phyloP scores from a whole-genome alignment of 78 protist species.

The Trichosphaerium sp. region DNA sequence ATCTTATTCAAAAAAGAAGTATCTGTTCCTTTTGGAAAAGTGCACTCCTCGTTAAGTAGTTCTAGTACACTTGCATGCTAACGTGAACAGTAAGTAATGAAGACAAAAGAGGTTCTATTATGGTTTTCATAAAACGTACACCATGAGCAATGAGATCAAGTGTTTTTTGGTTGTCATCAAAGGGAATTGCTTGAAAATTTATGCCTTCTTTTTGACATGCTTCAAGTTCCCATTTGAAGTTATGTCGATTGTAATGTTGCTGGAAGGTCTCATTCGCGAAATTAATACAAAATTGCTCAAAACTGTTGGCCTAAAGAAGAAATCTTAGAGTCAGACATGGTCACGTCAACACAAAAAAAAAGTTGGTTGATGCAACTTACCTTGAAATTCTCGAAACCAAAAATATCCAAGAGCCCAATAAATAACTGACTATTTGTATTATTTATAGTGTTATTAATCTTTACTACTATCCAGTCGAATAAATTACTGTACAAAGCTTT shows the following conservation, averaged over 20 bases:
- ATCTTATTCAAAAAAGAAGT: slow-evolving; percentile 24
- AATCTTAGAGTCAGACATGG: no score
- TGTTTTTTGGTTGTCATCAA: slow-evolving; percentile 13
- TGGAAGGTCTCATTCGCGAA: slow-evolving; percentile 71
- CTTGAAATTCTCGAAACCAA: slow-evolving; percentile 83
- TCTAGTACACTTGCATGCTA: neutral
- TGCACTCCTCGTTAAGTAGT: neutral
- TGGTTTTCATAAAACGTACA: neutral
- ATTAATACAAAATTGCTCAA: no score
- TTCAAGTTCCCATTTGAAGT: no score
- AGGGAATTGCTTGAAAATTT: slow-evolving; percentile 7
- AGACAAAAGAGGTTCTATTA: neutral
- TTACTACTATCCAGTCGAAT: no score
- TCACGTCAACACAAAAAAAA: no score
- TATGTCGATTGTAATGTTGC: slow-evolving; percentile 24
- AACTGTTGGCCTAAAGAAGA: neutral
- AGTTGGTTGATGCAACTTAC: no score
- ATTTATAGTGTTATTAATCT: no score
- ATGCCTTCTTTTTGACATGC: no score
- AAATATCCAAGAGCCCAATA: slow-evolving; percentile 79
- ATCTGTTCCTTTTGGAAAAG: slow-evolving; percentile 61
- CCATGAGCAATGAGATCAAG: slow-evolving; percentile 15
- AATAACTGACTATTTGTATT: no score
- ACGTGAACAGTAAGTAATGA: neutral
- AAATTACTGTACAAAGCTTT: no score